Percentiles rank a stretch among this genome's conserved stretches.
Evolutionary conservation across 352 stramenopile genomes (phyloP).

Genomic region (Elongisporangium anandrum): DNA sequence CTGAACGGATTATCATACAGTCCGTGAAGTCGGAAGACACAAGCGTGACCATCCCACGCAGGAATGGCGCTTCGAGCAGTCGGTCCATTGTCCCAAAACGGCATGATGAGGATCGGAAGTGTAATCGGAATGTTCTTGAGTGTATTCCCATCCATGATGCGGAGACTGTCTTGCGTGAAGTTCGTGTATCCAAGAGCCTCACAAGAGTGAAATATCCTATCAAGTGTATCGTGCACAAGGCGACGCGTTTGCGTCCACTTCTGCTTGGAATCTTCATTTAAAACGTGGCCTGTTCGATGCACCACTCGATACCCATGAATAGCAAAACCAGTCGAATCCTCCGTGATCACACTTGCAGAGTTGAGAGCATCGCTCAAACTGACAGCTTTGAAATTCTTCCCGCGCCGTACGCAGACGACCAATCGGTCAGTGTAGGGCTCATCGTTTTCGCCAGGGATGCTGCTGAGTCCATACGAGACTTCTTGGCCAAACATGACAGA

Average conservation of each 20-base stretch:
- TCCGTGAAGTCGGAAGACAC: conserved; percentile 6
- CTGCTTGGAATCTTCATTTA: neutral
- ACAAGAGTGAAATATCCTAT: conserved; percentile 7
- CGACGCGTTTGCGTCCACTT: conserved; percentile 4
- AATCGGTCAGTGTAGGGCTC: conserved; percentile 36
- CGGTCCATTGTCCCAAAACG: conserved; percentile 10
- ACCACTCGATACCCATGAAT: conserved; percentile 25
- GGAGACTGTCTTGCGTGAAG: conserved; percentile 8
- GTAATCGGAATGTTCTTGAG: conserved; percentile 2
- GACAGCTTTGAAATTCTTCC: conserved; percentile 20
- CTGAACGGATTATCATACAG: neutral
- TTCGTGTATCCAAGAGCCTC: conserved; percentile 8
- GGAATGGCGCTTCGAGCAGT: conserved; percentile 5
- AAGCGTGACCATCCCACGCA: conserved; percentile 7
- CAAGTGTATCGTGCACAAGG: conserved; percentile 5
- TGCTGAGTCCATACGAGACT: conserved; percentile 3
- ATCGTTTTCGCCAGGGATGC: conserved; percentile 33
- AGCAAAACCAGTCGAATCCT: conserved; percentile 5
- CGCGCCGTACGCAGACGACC: conserved; percentile 26
- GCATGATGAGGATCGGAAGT: conserved; percentile 12
- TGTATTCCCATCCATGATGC: conserved; percentile 5
- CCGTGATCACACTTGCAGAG: neutral
- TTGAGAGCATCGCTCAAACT: conserved; percentile 20
- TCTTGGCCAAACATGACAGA: conserved; percentile 7
- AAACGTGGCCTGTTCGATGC: conserved; percentile 3